phyloP scores from a whole-genome alignment of 805 yeast species.

The Pichia phayaonensis region DNA sequence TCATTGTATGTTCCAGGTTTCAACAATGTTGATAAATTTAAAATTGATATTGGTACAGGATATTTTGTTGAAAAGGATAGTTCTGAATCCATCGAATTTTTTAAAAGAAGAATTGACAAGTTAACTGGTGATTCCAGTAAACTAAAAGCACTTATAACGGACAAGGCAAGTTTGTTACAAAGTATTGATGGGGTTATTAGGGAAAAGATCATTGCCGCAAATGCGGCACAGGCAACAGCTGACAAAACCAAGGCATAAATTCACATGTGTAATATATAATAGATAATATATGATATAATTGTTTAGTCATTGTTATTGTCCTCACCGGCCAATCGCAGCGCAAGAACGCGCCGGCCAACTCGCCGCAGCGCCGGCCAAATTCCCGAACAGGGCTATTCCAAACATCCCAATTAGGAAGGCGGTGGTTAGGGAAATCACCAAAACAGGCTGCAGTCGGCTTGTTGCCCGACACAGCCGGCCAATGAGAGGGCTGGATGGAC shows the following conservation, averaged over 20 bases:
- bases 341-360: background rate
- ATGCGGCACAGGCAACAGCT: slow-evolving; percentile 11
- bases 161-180: slow-evolving; percentile 58
- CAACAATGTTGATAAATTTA: slow-evolving; percentile 53
- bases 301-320: too few relatives aligned
- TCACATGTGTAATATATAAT: too few relatives aligned
- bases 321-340: background rate
- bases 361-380: background rate
- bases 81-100: slow-evolving; percentile 61
- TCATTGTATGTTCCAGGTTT: slow-evolving; percentile 87
- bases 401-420: background rate
- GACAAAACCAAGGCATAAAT: too few relatives aligned
- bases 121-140: slow-evolving; percentile 66
- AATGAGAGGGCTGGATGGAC: background rate
- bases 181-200: slow-evolving; percentile 54
- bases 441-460: background rate
- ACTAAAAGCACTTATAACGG: slow-evolving; percentile 65
- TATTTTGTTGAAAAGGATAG: slow-evolving; percentile 79
- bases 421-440: too few relatives aligned
- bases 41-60: slow-evolving; percentile 96
- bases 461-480: background rate
- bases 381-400: background rate
- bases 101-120: slow-evolving; percentile 64
- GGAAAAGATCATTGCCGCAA: slow-evolving; percentile 41
- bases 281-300: too few relatives aligned